Evolutionary conservation across 495 filamentous ascomycete genomes (phyloP).

Genomic region (Platismatia glauca): DNA sequence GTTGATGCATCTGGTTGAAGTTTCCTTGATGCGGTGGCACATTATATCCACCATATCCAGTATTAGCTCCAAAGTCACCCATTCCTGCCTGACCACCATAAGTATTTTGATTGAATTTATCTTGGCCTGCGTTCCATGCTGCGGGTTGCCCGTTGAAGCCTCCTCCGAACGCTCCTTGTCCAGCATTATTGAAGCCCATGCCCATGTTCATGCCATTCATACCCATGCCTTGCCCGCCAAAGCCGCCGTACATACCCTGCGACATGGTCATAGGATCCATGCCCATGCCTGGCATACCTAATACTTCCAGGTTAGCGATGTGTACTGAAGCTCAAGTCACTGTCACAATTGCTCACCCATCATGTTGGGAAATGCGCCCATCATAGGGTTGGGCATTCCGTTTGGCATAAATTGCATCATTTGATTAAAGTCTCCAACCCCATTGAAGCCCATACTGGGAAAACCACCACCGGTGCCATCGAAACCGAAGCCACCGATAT

Average conservation of each 20-base stretch:
- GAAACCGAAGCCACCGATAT: slow-evolving; percentile 36
- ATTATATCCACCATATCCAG: slow-evolving; percentile 69
- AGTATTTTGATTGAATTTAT: slow-evolving; percentile 59
- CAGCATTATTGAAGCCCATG: slow-evolving; percentile 64
- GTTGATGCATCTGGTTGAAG: slow-evolving; percentile 46
- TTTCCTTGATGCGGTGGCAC: slow-evolving; percentile 49
- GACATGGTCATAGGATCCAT: slow-evolving; percentile 85
- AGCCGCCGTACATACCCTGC: slow-evolving; percentile 83
- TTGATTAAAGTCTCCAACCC: slow-evolving; percentile 56
- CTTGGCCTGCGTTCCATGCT: slow-evolving; percentile 64
- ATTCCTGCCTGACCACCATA: slow-evolving; percentile 62
- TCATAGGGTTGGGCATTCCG: slow-evolving; percentile 55
- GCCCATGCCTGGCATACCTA: slow-evolving; percentile 69
- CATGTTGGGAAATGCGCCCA: slow-evolving; percentile 62
- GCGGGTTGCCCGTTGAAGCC: slow-evolving; percentile 53
- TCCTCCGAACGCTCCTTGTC: slow-evolving; percentile 54
- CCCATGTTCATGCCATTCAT: slow-evolving; percentile 89
- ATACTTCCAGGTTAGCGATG: slow-evolving; percentile 10
- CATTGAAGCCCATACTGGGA: slow-evolving; percentile 56
- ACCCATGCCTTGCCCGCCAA: slow-evolving; percentile 71
- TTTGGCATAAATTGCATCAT: slow-evolving; percentile 68
- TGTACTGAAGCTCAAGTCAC: not conserved
- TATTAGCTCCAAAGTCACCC: slow-evolving; percentile 74
- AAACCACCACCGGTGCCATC: slow-evolving; percentile 47
- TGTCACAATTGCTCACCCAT: slow-evolving; percentile 60